phyloP scores from a whole-genome alignment of 352 stramenopile genomes.

The Pythium volutum region DNA sequence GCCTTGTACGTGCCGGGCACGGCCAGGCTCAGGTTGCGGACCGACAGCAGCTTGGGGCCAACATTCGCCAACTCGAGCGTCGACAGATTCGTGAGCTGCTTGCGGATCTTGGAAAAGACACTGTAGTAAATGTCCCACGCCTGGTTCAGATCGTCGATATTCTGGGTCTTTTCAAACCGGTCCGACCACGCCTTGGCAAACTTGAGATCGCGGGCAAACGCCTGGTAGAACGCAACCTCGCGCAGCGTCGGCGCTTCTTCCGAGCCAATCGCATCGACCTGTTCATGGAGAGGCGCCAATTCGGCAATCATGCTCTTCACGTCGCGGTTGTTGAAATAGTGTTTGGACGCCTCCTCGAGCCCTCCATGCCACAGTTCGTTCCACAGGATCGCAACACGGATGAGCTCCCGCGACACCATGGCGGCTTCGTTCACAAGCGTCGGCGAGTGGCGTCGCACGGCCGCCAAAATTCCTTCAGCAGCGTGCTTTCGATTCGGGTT shows the following conservation, averaged over 20 bases:
- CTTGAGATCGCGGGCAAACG: slow-evolving; percentile 92
- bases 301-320: slow-evolving; percentile 96
- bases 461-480: slow-evolving; percentile 94
- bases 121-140: slow-evolving; percentile 99
- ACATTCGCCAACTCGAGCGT: slow-evolving; percentile 97
- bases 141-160: slow-evolving; percentile 81
- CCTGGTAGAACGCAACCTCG: slow-evolving; percentile 83
- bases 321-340: slow-evolving; percentile 98
- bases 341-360: slow-evolving; percentile 97
- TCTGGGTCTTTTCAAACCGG: slow-evolving; percentile 75
- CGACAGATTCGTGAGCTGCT: slow-evolving; percentile 94
- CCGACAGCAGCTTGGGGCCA: slow-evolving; percentile 93
- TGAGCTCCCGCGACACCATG: slow-evolving; percentile 96
- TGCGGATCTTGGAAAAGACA: slow-evolving; percentile 94
- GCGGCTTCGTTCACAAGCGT: slow-evolving; percentile 97
- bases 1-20: slow-evolving; percentile 93
- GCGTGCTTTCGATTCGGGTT: slow-evolving; percentile 88
- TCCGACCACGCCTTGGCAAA: slow-evolving; percentile 84
- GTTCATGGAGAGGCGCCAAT: slow-evolving; percentile 92
- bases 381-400: slow-evolving; percentile 99
- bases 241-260: slow-evolving; percentile 81
- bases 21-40: slow-evolving; percentile 94
- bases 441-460: slow-evolving; percentile 93
- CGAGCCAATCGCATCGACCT: slow-evolving; percentile 76
- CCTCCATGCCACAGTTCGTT: slow-evolving; percentile 98